These are phyloP conservation scores for Phytophthora hibernalis DNA, from an alignment of 352 stramenopile species.

Conservation along the genomic window DNA sequence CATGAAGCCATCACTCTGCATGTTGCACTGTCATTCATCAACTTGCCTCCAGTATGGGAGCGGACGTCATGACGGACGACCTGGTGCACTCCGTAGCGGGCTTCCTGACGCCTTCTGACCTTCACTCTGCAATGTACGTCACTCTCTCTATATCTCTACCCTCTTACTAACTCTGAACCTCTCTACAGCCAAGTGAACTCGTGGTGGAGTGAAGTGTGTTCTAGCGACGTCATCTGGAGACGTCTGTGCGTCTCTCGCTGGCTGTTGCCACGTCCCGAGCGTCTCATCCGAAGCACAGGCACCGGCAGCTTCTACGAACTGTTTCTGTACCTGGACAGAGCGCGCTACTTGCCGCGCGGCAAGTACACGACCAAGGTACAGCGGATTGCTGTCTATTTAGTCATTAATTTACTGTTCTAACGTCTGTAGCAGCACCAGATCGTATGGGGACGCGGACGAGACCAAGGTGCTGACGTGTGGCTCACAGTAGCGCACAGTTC, in stretches of 20 bases:
- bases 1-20: too few relatives aligned
- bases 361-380: conserved; percentile 72
- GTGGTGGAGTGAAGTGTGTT: conserved; percentile 58
- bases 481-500: conserved; percentile 74
- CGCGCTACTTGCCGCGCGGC: conserved; percentile 59
- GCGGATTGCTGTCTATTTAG: not conserved
- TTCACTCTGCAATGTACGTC: conserved; percentile 58
- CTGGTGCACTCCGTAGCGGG: conserved; percentile 61
- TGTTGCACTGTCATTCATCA: conserved; percentile 18
- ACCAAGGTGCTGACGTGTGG: conserved; percentile 77
- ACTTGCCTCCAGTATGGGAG: conserved; percentile 8
- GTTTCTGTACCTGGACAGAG: conserved; percentile 67
- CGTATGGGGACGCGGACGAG: conserved; percentile 69
- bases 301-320: conserved; percentile 65
- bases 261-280: conserved; percentile 53
- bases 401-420: not conserved
- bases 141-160: not conserved
- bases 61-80: conserved; percentile 49
- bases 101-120: conserved; percentile 62
- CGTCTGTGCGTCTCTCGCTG: conserved; percentile 56
- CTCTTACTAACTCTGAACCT: not conserved
- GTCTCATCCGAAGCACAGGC: conserved; percentile 50
- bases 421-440: conserved; percentile 52
- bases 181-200: conserved; percentile 55
- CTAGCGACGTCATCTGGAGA: conserved; percentile 62